phyloP scores from a whole-genome alignment of 2,329 filamentous ascomycete genomes.

The Dendryphion nanum region DNA sequence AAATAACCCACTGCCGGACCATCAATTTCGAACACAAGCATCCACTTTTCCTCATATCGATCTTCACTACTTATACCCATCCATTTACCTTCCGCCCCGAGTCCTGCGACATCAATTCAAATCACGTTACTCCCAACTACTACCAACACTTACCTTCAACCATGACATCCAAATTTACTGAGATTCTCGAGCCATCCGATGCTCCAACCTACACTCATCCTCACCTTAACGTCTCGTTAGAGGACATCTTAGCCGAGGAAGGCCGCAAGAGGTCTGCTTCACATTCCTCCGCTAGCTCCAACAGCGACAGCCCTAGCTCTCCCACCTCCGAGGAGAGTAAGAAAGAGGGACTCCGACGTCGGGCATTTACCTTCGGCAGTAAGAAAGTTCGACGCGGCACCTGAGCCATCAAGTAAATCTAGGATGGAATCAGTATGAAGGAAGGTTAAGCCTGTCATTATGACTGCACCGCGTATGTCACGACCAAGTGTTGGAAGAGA shows the following conservation, averaged over 20 bases:
- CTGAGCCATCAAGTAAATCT: constrained; percentile 1
- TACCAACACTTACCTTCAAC: constrained; percentile 2
- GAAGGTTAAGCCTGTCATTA: background rate
- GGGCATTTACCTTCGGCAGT: constrained; percentile 32
- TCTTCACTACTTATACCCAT: too few species aligned
- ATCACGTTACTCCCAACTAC: background rate
- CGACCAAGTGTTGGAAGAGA: constrained; percentile 35
- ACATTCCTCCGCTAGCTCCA: constrained; percentile 29
- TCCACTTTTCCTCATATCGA: too few species aligned
- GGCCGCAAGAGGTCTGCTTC: constrained; percentile 33
- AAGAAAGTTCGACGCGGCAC: constrained; percentile 28
- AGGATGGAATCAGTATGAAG: constrained; percentile 8
- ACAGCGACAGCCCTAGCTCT: constrained; percentile 21
- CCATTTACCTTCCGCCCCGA: constrained; percentile 1
- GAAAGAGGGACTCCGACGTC: constrained; percentile 17
- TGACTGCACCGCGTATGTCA: constrained; percentile 6
- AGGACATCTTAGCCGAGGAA: constrained; percentile 40
- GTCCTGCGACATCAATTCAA: background rate
- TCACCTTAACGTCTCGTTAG: constrained; percentile 39
- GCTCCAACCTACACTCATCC: constrained; percentile 35
- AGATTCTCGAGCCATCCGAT: constrained; percentile 36
- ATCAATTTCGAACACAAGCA: too few species aligned
- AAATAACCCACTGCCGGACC: too few species aligned
- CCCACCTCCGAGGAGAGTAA: constrained; percentile 25
- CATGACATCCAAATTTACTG: constrained; percentile 40